A percentile compares a stretch with the other conserved stretches of the same genome.
phyloP scores from a whole-genome alignment of 805 yeast species.

The Suhomyces xylopsoci region DNA sequence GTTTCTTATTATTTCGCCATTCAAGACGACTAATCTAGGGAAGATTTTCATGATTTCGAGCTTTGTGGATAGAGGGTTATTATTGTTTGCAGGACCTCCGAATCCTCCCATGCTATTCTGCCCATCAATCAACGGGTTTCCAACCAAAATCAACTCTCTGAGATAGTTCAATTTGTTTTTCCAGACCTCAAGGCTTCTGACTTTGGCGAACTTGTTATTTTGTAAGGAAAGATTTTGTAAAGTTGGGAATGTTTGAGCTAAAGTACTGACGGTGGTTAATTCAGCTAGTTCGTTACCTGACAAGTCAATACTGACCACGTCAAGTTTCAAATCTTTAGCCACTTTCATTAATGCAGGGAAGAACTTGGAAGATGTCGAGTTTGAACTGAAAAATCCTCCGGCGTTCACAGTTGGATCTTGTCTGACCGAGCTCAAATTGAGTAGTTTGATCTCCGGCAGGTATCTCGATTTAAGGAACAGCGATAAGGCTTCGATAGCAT shows the following conservation, averaged over 20 bases:
- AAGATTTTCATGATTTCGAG: slow-evolving; percentile 65
- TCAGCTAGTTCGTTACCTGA: slow-evolving; percentile 61
- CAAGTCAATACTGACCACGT: slow-evolving; percentile 69
- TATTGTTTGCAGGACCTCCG: background rate
- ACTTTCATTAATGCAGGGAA: slow-evolving; percentile 87
- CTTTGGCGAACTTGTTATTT: slow-evolving; percentile 61
- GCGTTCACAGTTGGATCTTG: slow-evolving; percentile 58
- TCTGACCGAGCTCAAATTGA: slow-evolving; percentile 65
- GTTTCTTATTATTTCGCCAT: slow-evolving; percentile 75
- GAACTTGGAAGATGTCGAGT: slow-evolving; percentile 70
- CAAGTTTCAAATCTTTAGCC: slow-evolving; percentile 53
- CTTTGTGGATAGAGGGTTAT: slow-evolving; percentile 41
- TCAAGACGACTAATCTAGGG: slow-evolving; percentile 77
- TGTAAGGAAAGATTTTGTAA: slow-evolving; percentile 78
- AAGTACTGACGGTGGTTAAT: slow-evolving; percentile 52
- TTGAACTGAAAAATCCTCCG: slow-evolving; percentile 63
- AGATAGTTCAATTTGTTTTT: slow-evolving; percentile 68
- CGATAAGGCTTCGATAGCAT: slow-evolving; percentile 62
- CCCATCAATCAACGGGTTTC: slow-evolving; percentile 65
- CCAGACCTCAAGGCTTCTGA: slow-evolving; percentile 69
- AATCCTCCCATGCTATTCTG: slow-evolving; percentile 3
- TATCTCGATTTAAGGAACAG: slow-evolving; percentile 65
- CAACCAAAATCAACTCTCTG: slow-evolving; percentile 72
- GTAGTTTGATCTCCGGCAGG: slow-evolving; percentile 57
- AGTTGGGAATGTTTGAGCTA: slow-evolving; percentile 72